Conservation (phyloP, 148 eudicot species). For the Rhododendron vialii region DNA sequence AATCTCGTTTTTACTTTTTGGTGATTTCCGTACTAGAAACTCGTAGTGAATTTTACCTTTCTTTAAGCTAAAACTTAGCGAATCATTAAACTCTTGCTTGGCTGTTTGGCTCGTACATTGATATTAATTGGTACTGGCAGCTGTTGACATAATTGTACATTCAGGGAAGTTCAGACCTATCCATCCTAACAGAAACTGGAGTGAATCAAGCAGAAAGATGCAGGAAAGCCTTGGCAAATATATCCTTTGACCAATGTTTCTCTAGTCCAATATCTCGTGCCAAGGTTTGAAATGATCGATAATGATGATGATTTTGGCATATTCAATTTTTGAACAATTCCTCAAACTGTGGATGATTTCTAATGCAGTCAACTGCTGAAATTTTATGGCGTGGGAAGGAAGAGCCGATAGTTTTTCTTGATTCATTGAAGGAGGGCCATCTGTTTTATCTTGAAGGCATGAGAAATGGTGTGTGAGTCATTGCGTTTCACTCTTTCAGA, state of each 20-base stretch:
- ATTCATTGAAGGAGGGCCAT: conserved; percentile 70
- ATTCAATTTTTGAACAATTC: conserved; percentile 2
- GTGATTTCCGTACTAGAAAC: background rate
- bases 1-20: background rate
- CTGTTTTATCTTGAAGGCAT: conserved; percentile 64
- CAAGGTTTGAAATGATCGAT: conserved; percentile 38
- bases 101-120: background rate
- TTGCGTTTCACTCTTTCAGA: background rate
- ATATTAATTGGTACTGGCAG: background rate
- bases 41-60: background rate
- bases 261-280: conserved; percentile 82
- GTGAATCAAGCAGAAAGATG: conserved; percentile 60
- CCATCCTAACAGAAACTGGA: conserved; percentile 62
- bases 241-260: conserved; percentile 60
- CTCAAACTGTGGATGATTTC: conserved; percentile 7
- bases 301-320: background rate
- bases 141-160: conserved; percentile 5
- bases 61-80: too few relatives aligned
- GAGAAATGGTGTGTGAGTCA: conserved; percentile 64
- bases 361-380: conserved; percentile 65
- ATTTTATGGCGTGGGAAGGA: conserved; percentile 64
- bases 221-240: conserved; percentile 47
- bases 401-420: conserved; percentile 55
- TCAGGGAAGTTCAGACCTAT: conserved; percentile 69
- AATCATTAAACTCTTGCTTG: background rate